Evolutionary conservation across 768 basidiomycete species (phyloP), one percentile per base, ranked within the genome.

Genomic region (Xerocomellus intermedius): DNA sequence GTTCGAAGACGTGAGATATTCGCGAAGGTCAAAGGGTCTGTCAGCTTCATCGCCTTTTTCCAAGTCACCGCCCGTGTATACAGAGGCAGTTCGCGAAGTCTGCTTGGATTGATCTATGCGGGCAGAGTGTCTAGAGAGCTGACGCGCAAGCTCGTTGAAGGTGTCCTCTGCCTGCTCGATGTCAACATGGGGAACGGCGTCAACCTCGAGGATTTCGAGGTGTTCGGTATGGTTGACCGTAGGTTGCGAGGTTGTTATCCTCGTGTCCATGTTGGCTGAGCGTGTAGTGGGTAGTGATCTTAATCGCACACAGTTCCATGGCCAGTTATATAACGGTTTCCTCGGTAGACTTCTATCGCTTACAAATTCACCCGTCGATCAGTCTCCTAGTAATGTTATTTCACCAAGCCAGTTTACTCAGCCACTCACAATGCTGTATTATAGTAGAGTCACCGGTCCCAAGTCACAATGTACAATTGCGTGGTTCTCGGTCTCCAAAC

Each of bases 1-100:
- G 64, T 86, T 87, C 14, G 82, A 84, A 8, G 82, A 81, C 4
- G 81, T 73, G 30, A 90, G 75, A 60, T 87, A 89, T 55, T 87
- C 86, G 16, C 79, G 79, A 19, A 90, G 80, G 66, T 88, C 81
- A 59, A 88, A 89, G 0, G 65, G 66, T 28, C 13, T 74, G 67
- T 66, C 55, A 7, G 12, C 26, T 12, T 65, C 68, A 4, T 69
- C 69, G 30, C 78, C 83, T 54, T 78, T 74, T 52, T 76, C 78
- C 33, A 74, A 49, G 45, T 77, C 79, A 9, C 69, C 64, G 6
- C 61, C 7, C 26, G 1, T 64, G 16, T 67, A 54, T 43, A 74
- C 44, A 41, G 59, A 53, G 57, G 61, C 57, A 39, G 72, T 59
- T 41, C 50, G 58, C 8, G 65, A 69, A 4, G 57, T 61, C 12